A percentile compares a stretch with the other conserved stretches of the same genome.
Conservation (phyloP, 768 basidiomycete species). For the Rhizopogon salebrosus region DNA sequence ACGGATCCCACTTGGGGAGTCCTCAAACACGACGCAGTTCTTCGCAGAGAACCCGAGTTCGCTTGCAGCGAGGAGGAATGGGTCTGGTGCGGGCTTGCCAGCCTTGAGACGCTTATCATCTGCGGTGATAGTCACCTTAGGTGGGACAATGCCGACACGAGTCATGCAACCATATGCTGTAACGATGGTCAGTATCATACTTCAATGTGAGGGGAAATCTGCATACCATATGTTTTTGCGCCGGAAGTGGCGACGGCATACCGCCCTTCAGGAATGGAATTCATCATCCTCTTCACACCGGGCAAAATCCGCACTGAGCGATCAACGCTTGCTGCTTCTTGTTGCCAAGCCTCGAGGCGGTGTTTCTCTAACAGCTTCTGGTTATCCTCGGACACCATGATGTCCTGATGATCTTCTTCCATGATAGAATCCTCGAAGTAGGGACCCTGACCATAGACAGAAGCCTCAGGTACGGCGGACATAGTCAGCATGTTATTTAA, state of each 20-base stretch:
- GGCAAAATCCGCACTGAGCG: slow-evolving; percentile 68
- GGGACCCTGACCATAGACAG: slow-evolving; percentile 16
- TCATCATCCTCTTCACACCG: slow-evolving; percentile 61
- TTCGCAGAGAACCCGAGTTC: slow-evolving; percentile 51
- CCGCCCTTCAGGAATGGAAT: slow-evolving; percentile 56
- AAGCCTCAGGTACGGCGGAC: slow-evolving; percentile 27
- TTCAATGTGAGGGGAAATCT: neutral
- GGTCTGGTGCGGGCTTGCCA: slow-evolving; percentile 59
- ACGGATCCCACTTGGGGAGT: slow-evolving; percentile 61
- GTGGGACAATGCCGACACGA: slow-evolving; percentile 64
- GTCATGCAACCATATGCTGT: slow-evolving; percentile 63
- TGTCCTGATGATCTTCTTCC: slow-evolving; percentile 32
- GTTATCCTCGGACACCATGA: slow-evolving; percentile 21
- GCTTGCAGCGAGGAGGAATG: slow-evolving; percentile 57
- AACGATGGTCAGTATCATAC: neutral
- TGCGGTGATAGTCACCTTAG: slow-evolving; percentile 67
- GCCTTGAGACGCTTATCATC: slow-evolving; percentile 70
- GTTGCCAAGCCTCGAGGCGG: slow-evolving; percentile 44
- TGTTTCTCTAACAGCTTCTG: slow-evolving; percentile 24
- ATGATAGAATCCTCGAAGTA: slow-evolving; percentile 24
- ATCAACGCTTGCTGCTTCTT: slow-evolving; percentile 52
- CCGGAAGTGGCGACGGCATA: slow-evolving; percentile 75
- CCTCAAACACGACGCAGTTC: slow-evolving; percentile 75
- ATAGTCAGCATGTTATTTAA: slow-evolving; percentile 36
- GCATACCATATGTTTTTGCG: slow-evolving; percentile 62